Evolutionary conservation across 768 basidiomycete genomes (phyloP), one percentile per base, ranked within the genome.

Genomic region (Podaxis rugospora): DNA sequence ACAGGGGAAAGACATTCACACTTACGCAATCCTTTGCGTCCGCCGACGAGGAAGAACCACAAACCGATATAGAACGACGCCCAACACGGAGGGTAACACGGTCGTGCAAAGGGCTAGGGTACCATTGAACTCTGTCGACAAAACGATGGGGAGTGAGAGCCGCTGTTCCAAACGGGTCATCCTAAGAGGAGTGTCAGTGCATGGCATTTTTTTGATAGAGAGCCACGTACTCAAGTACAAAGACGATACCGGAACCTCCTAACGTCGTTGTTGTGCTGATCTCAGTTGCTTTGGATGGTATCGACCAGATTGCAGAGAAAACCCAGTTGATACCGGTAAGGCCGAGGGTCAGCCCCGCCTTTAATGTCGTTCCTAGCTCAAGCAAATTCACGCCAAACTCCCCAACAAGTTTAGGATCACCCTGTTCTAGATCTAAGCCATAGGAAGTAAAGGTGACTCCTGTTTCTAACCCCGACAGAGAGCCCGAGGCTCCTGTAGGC

Each of bases 121-220:
- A n/a, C 74, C 66, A 67, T 84, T 76, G 52, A 71, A 75, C 47
- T 84, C 78, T 32, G 78, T 71, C 0, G 87, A 81, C 53, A 90
- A 74, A 14, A 80, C 66, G 37, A 90, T 78, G 9, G 89, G 89
- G 10, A 89, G 55, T 13, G 78, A 71, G 59, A 88, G 71, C 63
- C 76, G 76, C 68, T 88, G 87, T 63, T 84, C 82, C 55, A 84
- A 70, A 68, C 87, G 84, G 36, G 75, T 70, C 51, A 83, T 67
- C 61, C 88, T 89, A 63, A 32, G 27, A 59, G 40, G 59, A 54
- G 55, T 66, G 62, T 69, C 57, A 62, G 59, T 44, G 44, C 44
- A 52, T 28, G 25, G 56, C 62, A n/a, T n/a, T 25, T 14, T 16
- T 44, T 18, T 46, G 25, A 52, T 62, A 63, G 36, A 56, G 55